Base-by-base conservation (phyloP, 805 yeast species). In the Komagataella ulmi region DNA sequence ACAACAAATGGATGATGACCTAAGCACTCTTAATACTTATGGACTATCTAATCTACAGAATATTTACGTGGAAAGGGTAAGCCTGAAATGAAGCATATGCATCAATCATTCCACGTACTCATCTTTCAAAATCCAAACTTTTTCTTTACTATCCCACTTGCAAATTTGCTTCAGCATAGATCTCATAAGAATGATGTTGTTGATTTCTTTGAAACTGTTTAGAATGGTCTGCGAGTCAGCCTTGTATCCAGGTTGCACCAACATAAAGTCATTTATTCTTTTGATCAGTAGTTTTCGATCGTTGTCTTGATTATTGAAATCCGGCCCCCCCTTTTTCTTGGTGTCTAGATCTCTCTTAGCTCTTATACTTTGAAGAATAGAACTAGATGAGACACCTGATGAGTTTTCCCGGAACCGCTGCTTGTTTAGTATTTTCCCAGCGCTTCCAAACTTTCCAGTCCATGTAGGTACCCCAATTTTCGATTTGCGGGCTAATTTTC, bases 371-470 rank as follows among this genome's bases (percentile, higher is more conserved):
- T 69, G 62, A 44, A 84, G 62, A 47, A 84, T 78, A 0, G 79
- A 67, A 0, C 71, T 52, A 0, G 88, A 81, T 1, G 80, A 64
- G 6, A 59, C n/a, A 3, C 50, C 47, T n/a, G 8, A 49, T 50
- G 40, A 49, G 40, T 30, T 30, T 8, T 30, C 40, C 14, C 40
- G 40, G 14, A 30, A 30, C 40, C 40, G 40, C 51, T 46, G 48
- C 46, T 51, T 54, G 49, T 55, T 67, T 0, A 67, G 68, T 30
- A 71, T 65, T 56, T 72, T 76, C 1, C 96, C 97, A 0, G 96
- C 96, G 17, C 69, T 65, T 0, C 99, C 99, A 71, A 83, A 88
- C 57, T 78, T 79, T 0, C 99, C 99, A 0, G 99, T 91, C 95
- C 97, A 93, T 0, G 99, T 91, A 0, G 97, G 98, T 0, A 85